Evolutionary conservation across 164 flowering plant species (phyloP), one percentile per base, ranked within the genome.

Genomic region (Nymphaea thermarum): DNA sequence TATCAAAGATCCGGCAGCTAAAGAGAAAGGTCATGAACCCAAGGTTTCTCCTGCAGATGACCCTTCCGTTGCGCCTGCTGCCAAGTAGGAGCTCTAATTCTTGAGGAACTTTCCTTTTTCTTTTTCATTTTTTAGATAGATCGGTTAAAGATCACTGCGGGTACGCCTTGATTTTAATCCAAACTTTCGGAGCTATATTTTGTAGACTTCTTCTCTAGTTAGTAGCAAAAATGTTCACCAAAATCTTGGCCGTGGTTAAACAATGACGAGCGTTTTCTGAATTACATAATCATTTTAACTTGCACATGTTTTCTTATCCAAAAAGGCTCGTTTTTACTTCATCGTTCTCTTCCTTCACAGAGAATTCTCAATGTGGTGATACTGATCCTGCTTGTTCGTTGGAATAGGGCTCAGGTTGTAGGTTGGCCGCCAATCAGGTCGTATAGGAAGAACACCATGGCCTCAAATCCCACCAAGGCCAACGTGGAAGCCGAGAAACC

Each of bases 401-500:
- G 67, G 10, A 63, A 71, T 85, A 91, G 97, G 82, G 85, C 87
- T 65, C 93, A 84, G 70, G 91, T 91, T 62, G 91, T 92, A 25
- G 98, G 98, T 75, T 92, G 98, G 98, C 98, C 98, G 53, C 98
- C 98, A 71, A 84, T 92, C 68, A 82, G 91, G 42, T 86, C 96
- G 4, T 89, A 83, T 72, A 81, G 98, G 70, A 92, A 88, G 83
- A 92, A 88, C 64, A 75, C 86, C 17, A 82, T 92, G 94, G 84
- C 90, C 67, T 70, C 77, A 62, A 83, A 71, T 66, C 71, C 81
- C 47, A 68, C 79, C 4, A 86, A 87, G 72, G 80, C 64, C 16
- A 74, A 71, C 43, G 84, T 77, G 45, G 85, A 81, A 14, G 75
- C 67, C 4, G 88, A 78, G 64, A 83, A 82, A 78, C 59, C 62